Evolutionary conservation across 257 asterid species (phyloP), one percentile per base, ranked within the genome.

Genomic region (Apocynum venetum): DNA sequence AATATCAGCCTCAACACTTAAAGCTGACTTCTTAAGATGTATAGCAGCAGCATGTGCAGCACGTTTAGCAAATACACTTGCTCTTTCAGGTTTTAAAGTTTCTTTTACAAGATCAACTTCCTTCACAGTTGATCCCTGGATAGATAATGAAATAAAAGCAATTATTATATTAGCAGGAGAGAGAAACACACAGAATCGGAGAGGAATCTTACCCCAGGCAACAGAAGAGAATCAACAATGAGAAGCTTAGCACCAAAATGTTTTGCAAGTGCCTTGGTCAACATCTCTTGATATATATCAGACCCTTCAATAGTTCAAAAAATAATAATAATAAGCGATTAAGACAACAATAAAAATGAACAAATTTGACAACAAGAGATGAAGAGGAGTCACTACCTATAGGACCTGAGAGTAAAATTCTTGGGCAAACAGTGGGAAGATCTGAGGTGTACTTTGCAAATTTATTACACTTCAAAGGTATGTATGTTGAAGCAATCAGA

Each of bases 351-450:
- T 35, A 80, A 75, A 72, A 75, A 15, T 55, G 20, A 44, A 20
- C 13, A 51, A 51, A 69, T 15, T 69, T 57, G 55, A 61, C 72
- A 68, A 68, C 52, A 19, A 41, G 61, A 68, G 51, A 19, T 67
- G n/a, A 52, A 72, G 72, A 67, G 77, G 79, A 63, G 67, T 64
- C 36, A 82, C 78, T 80, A 94, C 98, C 97, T 87, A 88, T 89
- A 70, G 97, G 98, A 67, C 97, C 97, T 14, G 96, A 92, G 84
- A 94, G 86, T 75, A 92, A 82, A 74, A 94, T 89, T 81, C 97
- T 81, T 20, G 98, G 96, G 81, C 96, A 89, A 78, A 94, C 80
- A 7, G 93, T 82, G 47, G 96, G 90, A 79, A 94, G 98, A 77
- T 80, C 92, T 4, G 92, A 81, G 71, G 90, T 80, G 78, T 82